A percentile compares a stretch with the other conserved stretches of the same genome.
These are phyloP conservation scores for Sporopachydermia lactativora DNA, from an alignment of 805 yeast species.

Conservation along the genomic window DNA sequence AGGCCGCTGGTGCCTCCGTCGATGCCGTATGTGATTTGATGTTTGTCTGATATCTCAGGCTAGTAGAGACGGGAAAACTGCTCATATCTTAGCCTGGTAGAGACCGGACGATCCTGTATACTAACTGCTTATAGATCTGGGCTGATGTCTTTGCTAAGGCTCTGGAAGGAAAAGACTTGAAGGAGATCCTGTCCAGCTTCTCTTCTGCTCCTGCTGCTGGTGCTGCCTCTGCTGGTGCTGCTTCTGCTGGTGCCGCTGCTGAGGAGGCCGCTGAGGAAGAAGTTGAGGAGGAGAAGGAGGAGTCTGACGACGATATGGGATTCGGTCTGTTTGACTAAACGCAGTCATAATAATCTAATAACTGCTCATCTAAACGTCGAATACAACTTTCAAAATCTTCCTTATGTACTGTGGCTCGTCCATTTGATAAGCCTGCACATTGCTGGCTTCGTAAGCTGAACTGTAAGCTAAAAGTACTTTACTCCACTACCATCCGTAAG, in stretches of 20 bases:
- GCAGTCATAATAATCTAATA: too few species aligned
- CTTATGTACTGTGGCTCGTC: too few species aligned
- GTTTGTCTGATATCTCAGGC: too few species aligned
- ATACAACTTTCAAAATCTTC: too few species aligned
- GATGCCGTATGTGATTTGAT: conserved; percentile 28
- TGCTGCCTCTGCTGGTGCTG: conserved; percentile 42
- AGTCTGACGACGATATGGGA: conserved; percentile 60
- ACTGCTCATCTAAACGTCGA: too few species aligned
- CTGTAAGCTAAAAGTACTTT: too few species aligned
- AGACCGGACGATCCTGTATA: too few species aligned
- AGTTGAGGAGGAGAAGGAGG: conserved; percentile 30
- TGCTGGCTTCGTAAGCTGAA: too few species aligned
- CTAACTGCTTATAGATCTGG: conserved; percentile 61
- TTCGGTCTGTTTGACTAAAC: conserved; percentile 66
- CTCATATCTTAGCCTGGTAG: too few species aligned
- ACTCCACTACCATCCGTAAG: too few species aligned
- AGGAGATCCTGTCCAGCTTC: conserved; percentile 27
- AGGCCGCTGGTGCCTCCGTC: conserved; percentile 67
- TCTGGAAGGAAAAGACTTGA: conserved; percentile 64
- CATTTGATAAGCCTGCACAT: too few species aligned
- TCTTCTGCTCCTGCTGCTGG: conserved; percentile 3
- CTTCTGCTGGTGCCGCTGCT: conserved; percentile 37
- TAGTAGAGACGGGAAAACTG: too few species aligned
- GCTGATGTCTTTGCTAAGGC: conserved; percentile 75
- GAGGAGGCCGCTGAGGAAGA: conserved; percentile 42